Conservation (phyloP, 495 filamentous ascomycete genomes). For the Hypoxylon fuscum region DNA sequence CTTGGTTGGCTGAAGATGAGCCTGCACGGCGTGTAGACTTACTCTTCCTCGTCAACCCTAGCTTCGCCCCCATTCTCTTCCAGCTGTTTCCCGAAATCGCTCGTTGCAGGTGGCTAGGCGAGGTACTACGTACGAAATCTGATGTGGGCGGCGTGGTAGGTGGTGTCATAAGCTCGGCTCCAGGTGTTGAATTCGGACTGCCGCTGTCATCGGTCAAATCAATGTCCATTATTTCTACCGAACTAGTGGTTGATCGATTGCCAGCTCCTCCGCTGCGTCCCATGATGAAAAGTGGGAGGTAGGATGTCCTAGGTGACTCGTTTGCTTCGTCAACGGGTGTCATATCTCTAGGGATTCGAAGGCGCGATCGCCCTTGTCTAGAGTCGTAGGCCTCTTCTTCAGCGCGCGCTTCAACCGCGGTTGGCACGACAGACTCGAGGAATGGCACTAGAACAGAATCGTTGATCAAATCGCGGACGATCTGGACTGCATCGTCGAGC, state of each 20-base stretch:
- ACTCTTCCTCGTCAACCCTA: constrained; percentile 72
- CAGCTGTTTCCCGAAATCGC: constrained; percentile 68
- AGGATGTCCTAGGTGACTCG: constrained; percentile 54
- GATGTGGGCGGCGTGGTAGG: constrained; percentile 83
- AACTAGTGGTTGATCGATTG: constrained; percentile 51
- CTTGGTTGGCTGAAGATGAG: constrained; percentile 50
- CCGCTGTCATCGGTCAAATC: constrained; percentile 60
- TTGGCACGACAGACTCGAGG: constrained; percentile 66
- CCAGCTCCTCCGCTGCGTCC: constrained; percentile 45
- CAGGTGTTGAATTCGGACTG: constrained; percentile 60
- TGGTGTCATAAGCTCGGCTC: constrained; percentile 82
- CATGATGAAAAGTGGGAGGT: constrained; percentile 55
- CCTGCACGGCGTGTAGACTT: constrained; percentile 51
- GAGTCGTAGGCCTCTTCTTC: constrained; percentile 47
- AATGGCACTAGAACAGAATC: constrained; percentile 91
- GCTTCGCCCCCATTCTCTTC: constrained; percentile 85
- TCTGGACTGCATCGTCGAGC: constrained; percentile 87
- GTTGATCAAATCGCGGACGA: constrained; percentile 96
- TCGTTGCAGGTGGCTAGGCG: constrained; percentile 60
- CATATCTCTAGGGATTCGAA: constrained; percentile 49
- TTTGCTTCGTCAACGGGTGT: constrained; percentile 47
- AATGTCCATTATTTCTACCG: constrained; percentile 46
- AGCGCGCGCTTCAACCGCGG: constrained; percentile 42
- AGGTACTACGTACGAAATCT: constrained; percentile 63
- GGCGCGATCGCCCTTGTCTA: constrained; percentile 51